A percentile compares a stretch with the other conserved stretches of the same genome.
These are phyloP conservation scores for Phytomonas sp. DNA, from an alignment of 208 protist species.

Conservation along the genomic window DNA sequence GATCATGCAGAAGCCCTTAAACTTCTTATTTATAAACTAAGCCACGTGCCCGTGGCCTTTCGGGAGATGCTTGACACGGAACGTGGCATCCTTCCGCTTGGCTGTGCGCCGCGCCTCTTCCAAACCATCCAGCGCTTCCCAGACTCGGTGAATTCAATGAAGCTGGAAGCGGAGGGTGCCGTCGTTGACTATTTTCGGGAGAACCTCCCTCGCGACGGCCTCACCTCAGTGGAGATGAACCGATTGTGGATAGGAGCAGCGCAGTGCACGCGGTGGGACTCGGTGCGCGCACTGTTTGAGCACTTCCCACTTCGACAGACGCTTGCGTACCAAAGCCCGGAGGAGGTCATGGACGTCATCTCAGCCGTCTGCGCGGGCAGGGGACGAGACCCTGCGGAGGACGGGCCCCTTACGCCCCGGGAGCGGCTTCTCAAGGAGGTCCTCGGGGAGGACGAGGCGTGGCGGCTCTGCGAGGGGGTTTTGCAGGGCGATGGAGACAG, in stretches of 20 bases:
- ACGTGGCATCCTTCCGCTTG: constrained; percentile 11
- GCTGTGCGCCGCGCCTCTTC: constrained; percentile 18
- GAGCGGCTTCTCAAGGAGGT: constrained; percentile 31
- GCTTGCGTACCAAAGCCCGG: constrained; percentile 19
- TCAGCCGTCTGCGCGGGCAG: constrained; percentile 17
- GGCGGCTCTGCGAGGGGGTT: constrained; percentile 13
- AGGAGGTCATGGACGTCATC: constrained; percentile 30
- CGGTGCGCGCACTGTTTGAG: constrained; percentile 24
- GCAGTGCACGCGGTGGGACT: constrained; percentile 24
- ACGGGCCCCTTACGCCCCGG: constrained; percentile 4
- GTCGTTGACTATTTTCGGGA: constrained; percentile 19
- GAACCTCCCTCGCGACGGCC: constrained; percentile 16
- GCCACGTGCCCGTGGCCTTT: constrained; percentile 3
- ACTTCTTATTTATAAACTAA: constrained; percentile 3
- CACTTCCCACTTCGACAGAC: constrained; percentile 31
- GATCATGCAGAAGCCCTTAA: constrained; percentile 35
- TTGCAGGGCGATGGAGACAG: constrained; percentile 9
- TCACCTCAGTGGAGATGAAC: constrained; percentile 14
- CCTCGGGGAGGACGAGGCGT: constrained; percentile 18
- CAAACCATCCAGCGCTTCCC: constrained; percentile 41
- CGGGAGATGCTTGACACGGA: constrained; percentile 10
- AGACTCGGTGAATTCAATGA: not conserved
- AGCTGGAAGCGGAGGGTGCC: constrained; percentile 10
- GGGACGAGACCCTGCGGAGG: not conserved
- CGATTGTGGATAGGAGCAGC: constrained; percentile 31